Evolutionary conservation across 2,329 filamentous ascomycete genomes (phyloP).

Genomic region (Paracoccidioides lutzii): DNA sequence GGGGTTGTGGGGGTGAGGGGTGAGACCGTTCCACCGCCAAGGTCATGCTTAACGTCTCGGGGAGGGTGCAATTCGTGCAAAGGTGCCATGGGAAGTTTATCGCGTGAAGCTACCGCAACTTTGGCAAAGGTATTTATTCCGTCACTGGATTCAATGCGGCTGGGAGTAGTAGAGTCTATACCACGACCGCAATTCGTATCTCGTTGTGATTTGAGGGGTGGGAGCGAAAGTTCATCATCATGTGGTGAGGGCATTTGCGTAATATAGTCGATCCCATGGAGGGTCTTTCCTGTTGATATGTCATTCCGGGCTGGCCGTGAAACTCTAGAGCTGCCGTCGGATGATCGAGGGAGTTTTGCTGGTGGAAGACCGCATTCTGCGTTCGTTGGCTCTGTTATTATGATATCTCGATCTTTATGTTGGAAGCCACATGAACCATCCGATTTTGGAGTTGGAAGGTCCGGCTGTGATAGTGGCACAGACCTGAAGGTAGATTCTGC

Average conservation of each 20-base stretch:
- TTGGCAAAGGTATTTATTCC: slow-evolving; percentile 6
- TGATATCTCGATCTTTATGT: neutral
- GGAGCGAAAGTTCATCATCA: slow-evolving; percentile 8
- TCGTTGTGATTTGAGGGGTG: slow-evolving; percentile 8
- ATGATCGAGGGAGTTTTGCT: slow-evolving; percentile 3
- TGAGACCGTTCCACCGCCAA: neutral
- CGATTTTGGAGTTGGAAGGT: slow-evolving; percentile 3
- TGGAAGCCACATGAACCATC: neutral
- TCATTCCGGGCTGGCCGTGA: neutral
- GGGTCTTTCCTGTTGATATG: slow-evolving; percentile 5
- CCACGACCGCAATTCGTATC: neutral
- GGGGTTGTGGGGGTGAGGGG: slow-evolving; percentile 2
- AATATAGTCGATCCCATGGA: slow-evolving; percentile 12
- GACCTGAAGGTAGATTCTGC: neutral
- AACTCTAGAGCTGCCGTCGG: neutral
- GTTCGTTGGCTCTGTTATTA: neutral
- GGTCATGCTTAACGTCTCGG: slow-evolving; percentile 5
- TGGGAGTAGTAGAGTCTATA: slow-evolving; percentile 1
- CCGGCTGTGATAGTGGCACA: neutral
- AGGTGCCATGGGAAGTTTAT: neutral
- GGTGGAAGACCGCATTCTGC: neutral
- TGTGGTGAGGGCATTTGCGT: slow-evolving; percentile 9
- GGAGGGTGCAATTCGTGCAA: neutral
- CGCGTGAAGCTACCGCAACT: slow-evolving; percentile 1
- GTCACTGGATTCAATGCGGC: slow-evolving; percentile 1